Conservation (phyloP, 2,329 filamentous ascomycete genomes). For the Venturia asperata region DNA sequence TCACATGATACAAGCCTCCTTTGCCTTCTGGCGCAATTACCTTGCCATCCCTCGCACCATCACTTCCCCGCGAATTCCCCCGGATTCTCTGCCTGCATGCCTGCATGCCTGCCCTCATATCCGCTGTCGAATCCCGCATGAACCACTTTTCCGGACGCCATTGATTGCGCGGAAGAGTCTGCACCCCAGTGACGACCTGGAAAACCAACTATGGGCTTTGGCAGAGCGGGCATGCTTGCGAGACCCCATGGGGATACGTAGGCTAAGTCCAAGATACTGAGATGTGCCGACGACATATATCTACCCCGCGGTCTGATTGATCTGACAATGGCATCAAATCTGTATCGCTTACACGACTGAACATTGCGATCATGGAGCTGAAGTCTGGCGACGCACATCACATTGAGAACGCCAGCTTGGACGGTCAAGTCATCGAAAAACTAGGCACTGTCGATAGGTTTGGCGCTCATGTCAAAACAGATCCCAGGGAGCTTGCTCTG, state of each 20-base stretch:
- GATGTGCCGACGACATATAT: background rate
- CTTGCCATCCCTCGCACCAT: background rate
- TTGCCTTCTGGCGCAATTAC: background rate
- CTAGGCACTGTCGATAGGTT: slow-evolving; percentile 14
- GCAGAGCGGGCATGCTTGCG: background rate
- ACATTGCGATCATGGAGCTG: background rate
- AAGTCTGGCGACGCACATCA: slow-evolving; percentile 3
- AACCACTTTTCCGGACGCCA: slow-evolving; percentile 2
- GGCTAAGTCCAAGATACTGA: no score
- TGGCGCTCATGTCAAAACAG: slow-evolving; percentile 19
- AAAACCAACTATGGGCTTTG: background rate
- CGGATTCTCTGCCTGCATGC: background rate
- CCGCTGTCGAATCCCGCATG: background rate
- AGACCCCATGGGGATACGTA: no score
- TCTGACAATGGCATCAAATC: background rate
- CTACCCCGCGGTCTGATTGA: background rate
- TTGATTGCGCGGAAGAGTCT: no score
- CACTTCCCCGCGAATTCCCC: background rate
- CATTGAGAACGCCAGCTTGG: background rate
- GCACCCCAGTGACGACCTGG: background rate
- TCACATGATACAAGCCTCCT: no score
- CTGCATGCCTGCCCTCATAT: no score
- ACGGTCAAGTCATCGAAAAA: background rate
- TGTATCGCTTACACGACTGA: background rate
- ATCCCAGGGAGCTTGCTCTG: slow-evolving; percentile 9